These are phyloP conservation scores for Lobosporangium transversale DNA, from an alignment of 192 early-diverging fungal species.

Conservation along the genomic window DNA sequence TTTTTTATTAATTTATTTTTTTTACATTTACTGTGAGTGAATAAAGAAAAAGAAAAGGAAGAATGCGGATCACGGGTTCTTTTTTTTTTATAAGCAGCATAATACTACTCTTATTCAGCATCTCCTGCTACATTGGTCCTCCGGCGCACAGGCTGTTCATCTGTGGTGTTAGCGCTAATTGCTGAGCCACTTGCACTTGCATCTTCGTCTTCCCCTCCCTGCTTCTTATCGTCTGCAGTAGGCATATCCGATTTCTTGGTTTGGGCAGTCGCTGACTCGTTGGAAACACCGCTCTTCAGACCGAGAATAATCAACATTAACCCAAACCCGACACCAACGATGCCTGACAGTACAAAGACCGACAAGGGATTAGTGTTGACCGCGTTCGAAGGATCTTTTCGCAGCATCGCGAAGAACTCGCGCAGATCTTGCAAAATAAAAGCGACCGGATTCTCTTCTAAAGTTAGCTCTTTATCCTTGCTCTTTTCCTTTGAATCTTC, in stretches of 20 bases:
- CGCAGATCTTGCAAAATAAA: slow-evolving; percentile 14
- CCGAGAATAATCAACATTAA: slow-evolving; percentile 22
- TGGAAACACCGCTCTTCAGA: slow-evolving; percentile 4
- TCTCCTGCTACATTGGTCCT: too few species aligned
- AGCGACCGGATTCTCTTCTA: slow-evolving; percentile 27
- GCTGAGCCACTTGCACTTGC: too few species aligned
- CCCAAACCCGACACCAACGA: slow-evolving; percentile 10
- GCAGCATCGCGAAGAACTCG: slow-evolving; percentile 16
- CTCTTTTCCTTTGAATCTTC: not conserved
- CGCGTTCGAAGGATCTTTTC: slow-evolving; percentile 18
- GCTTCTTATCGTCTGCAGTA: slow-evolving; percentile 26
- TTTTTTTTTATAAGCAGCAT: too few species aligned
- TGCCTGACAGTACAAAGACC: slow-evolving; percentile 2
- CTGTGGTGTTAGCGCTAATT: too few species aligned
- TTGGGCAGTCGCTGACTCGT: not conserved
- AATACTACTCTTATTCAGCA: too few species aligned
- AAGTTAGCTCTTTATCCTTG: not conserved
- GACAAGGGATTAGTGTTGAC: slow-evolving; percentile 6
- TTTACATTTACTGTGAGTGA: too few species aligned
- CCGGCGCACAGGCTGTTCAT: too few species aligned
- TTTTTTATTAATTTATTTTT: too few species aligned
- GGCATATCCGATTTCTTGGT: slow-evolving; percentile 27
- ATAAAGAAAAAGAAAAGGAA: too few species aligned
- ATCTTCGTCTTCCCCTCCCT: slow-evolving; percentile 9
- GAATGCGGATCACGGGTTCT: too few species aligned